Base-by-base conservation (phyloP, 257 asterid species). In the Craterostigma plantagineum region DNA sequence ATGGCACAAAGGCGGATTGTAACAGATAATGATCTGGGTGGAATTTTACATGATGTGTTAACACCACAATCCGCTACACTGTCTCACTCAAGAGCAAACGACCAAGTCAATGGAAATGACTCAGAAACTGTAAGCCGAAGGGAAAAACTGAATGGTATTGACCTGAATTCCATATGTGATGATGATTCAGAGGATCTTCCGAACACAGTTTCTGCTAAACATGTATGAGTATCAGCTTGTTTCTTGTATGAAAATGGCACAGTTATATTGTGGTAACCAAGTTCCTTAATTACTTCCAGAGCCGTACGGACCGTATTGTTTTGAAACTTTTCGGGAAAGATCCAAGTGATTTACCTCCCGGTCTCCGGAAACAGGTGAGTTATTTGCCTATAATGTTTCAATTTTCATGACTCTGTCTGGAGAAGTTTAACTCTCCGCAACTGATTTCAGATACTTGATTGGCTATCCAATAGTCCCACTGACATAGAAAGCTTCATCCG, bases 401-500 rank as follows among this genome's bases (percentile, higher is more conserved):
- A 4, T 4, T 38, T 38, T 11, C 13, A 10, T 38, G 6, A 10
- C 3, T 38, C 11, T 11, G 3, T 38, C 43, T 42, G 7, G 17
- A 12, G 4, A 42, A 4, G 8, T 27, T 51, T 33, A 35, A 27
- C 34, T 45, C 36, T 11, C 43, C n/a, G 56, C 41, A 51, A 50
- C 39, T 50, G n/a, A 38, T 50, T 68, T 57, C 91, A 86, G 97
- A 86, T 86, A 58, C 78, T 86, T 55, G 81, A 81, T 64, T 86
- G 97, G 97, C 73, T 86, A 46, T 73, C 93, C 10, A 67, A 64
- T 68, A 78, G 91, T 59, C 97, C 97, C 27, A 78, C 87, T 14
- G 97, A 86, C 42, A 76, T 86, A 38, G 97, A 86, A 60, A 78
- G 97, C 80, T 75, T 81, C 65, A 86, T 81, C 60, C 64, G 85